Evolutionary conservation across 2,329 filamentous ascomycete genomes (phyloP).

Genomic region (Pseudogymnoascus sp.): DNA sequence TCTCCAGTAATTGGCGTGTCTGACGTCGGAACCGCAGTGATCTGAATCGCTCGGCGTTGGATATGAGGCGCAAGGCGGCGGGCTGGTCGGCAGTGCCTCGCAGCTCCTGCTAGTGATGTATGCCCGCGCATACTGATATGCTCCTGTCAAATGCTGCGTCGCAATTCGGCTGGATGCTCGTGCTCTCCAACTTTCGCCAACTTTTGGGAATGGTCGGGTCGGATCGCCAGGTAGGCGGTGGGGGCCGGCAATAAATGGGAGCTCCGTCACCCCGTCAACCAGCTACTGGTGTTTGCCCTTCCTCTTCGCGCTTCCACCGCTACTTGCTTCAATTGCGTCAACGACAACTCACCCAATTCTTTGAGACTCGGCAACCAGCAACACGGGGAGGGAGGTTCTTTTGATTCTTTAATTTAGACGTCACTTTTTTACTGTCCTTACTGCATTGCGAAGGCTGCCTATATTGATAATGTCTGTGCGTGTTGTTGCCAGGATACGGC

Average conservation of each 20-base stretch:
- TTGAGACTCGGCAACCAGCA: neutral
- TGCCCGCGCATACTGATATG: conserved; percentile 36
- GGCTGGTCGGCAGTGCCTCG: conserved; percentile 27
- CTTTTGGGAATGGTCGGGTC: conserved; percentile 6
- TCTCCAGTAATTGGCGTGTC: conserved; percentile 43
- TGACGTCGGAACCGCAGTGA: conserved; percentile 53
- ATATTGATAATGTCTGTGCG: conserved; percentile 54
- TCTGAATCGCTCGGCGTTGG: conserved; percentile 51
- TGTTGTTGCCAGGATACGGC: conserved; percentile 85
- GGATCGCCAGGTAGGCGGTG: neutral
- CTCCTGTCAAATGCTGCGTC: neutral
- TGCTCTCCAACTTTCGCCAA: conserved; percentile 1
- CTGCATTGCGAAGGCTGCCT: neutral
- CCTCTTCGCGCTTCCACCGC: neutral
- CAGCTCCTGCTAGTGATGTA: conserved; percentile 34
- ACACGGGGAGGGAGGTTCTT: conserved; percentile 9
- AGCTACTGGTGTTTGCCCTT: neutral
- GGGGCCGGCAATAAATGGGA: neutral
- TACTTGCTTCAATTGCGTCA: conserved; percentile 8
- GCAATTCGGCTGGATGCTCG: conserved; percentile 4
- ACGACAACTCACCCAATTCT: neutral
- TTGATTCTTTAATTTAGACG: conserved; percentile 1
- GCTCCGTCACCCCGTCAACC: conserved; percentile 8
- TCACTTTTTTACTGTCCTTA: neutral
- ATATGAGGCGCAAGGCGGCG: conserved; percentile 23